A percentile compares a stretch with the other conserved stretches of the same genome.
phyloP scores from a whole-genome alignment of 2,329 filamentous ascomycete species.

The Mariannaea sp. region DNA sequence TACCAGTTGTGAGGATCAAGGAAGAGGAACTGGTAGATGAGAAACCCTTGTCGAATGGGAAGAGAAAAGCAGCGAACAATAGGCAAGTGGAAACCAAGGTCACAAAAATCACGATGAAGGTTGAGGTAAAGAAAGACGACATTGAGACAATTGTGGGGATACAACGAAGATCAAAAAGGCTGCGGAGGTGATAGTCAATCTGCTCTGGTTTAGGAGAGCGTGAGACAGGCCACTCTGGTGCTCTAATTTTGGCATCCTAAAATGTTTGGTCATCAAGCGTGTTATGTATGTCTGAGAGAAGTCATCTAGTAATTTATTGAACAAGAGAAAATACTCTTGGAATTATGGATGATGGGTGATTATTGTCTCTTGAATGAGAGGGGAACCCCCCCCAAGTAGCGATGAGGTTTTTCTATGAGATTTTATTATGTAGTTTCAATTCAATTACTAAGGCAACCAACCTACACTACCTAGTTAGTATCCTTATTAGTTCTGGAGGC shows the following conservation, averaged over 20 bases:
- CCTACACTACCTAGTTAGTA: too few species aligned
- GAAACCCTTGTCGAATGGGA: constrained; percentile 27
- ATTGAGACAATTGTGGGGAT: constrained; percentile 17
- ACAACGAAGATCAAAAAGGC: constrained; percentile 36
- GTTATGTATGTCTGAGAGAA: too few species aligned
- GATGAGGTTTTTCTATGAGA: too few species aligned
- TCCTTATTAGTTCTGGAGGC: too few species aligned
- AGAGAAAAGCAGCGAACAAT: constrained; percentile 28
- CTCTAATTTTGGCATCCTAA: neutral
- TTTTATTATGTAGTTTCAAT: too few species aligned
- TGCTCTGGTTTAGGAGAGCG: too few species aligned
- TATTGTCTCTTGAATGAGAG: too few species aligned
- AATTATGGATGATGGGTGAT: too few species aligned
- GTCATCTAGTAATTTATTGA: too few species aligned
- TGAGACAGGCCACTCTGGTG: constrained; percentile 1
- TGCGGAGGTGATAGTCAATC: constrained; percentile 35
- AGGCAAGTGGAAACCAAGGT: constrained; percentile 24
- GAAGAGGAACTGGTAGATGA: constrained; percentile 32
- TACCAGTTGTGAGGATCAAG: constrained; percentile 22
- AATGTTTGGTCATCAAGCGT: neutral
- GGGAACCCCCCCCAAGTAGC: too few species aligned
- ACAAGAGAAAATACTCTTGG: too few species aligned
- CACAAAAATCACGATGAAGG: constrained; percentile 25
- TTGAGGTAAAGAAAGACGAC: constrained; percentile 25
- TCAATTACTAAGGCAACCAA: too few species aligned